Base-by-base conservation (phyloP, 164 flowering plant genomes). In the Vitis amurensis region DNA sequence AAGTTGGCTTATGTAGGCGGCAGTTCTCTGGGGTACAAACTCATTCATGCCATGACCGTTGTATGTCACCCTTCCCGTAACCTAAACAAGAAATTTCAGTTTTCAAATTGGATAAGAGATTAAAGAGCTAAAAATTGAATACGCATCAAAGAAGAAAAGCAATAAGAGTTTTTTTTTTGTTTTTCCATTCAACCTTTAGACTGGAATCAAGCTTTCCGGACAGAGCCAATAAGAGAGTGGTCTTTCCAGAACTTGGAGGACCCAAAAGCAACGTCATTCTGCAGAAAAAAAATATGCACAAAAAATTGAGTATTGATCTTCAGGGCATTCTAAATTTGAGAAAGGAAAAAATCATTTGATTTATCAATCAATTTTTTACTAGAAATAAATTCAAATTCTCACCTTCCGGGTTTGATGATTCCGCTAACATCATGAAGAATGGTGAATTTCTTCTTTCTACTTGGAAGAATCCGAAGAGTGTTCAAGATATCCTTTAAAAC, bases 371-470 rank as follows among this genome's bases (percentile, higher is more conserved):
- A 31, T 3, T 31, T 31, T 31, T 31, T 31, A 31, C 44, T 31
- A 31, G 44, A 31, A 31, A 31, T 2, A 31, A 31, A 31, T 31
- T 31, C 6, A 31, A 7, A 31, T 66, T 58, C 66, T 76, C 29
- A 87, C 93, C 93, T 83, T 66, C 80, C 14, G 37, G 97, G 94
- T 78, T 87, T 91, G 76, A 91, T 72, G 50, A 83, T 76, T 52
- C 97, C 97, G 65, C 88, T 89, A 19, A 88, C 87, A 79, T 88
- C 87, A 8, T 79, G 78, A 59, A 92, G 95, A 64, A 92, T 87
- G 4, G 81, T 72, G 12, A 85, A 13, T 0, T 72, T 77, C 55
- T 75, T 81, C 81, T 86, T 88, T 55, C 76, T 74, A 61, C 71
- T 87, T 0, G 87, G 80, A 61, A 87, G 76, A 15, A 90, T 10